phyloP scores from a whole-genome alignment of 305 asterid genomes.

The Salvia sclarea region DNA sequence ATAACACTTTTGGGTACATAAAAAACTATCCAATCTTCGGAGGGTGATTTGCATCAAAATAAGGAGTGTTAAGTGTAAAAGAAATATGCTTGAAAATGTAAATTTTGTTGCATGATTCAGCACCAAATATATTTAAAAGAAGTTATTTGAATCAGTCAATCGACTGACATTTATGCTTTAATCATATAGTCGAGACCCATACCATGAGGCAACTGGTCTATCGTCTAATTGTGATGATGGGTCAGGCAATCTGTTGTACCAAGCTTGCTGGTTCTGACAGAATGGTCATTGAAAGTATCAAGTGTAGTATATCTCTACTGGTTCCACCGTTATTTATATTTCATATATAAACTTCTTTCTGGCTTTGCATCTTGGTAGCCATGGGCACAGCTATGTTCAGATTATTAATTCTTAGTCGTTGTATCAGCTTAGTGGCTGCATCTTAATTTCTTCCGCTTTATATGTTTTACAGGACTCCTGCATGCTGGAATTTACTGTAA shows the following conservation, averaged over 20 bases:
- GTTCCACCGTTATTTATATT: background rate
- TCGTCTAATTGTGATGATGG: background rate
- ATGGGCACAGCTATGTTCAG: slow-evolving; percentile 11
- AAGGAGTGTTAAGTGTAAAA: background rate
- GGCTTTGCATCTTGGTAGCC: slow-evolving; percentile 10
- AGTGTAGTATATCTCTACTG: background rate
- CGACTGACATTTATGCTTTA: background rate
- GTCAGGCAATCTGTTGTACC: background rate
- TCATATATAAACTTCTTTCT: slow-evolving; percentile 6
- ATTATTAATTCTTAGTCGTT: slow-evolving; percentile 1
- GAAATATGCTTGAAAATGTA: background rate
- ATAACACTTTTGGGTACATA: background rate
- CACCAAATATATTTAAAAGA: background rate
- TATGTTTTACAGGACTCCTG: slow-evolving; percentile 60
- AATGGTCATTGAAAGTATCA: background rate
- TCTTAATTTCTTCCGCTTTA: slow-evolving; percentile 27
- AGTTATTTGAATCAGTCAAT: background rate
- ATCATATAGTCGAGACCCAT: background rate
- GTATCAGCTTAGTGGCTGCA: slow-evolving; percentile 10
- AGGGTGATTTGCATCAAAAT: background rate
- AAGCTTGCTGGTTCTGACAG: background rate
- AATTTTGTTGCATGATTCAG: no score
- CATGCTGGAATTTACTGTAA: slow-evolving; percentile 66
- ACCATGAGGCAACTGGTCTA: background rate
- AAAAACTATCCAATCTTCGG: background rate